Conservation (phyloP, 345 rosid genomes). For the Adansonia digitata region DNA sequence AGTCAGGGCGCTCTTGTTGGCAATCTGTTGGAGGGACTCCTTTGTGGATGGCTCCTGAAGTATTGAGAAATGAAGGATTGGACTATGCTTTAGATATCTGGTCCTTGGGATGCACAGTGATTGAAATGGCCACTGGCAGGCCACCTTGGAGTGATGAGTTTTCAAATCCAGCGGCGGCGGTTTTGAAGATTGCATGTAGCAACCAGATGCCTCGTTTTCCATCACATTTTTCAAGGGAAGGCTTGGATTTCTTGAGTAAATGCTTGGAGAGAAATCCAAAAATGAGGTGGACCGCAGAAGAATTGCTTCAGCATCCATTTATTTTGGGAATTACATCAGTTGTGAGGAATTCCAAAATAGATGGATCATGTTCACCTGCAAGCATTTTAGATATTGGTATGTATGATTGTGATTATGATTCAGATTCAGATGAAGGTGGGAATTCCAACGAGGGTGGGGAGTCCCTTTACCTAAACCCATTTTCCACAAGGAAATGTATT, state of each 20-base stretch:
- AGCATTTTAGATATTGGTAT: neutral
- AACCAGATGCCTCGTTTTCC: conserved; percentile 27
- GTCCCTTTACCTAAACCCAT: neutral
- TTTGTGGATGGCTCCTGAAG: conserved; percentile 44
- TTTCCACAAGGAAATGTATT: no score
- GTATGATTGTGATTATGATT: neutral
- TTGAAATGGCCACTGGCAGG: conserved; percentile 43
- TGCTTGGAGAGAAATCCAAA: conserved; percentile 32
- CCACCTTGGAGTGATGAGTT: conserved; percentile 26
- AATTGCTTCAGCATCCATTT: conserved; percentile 34
- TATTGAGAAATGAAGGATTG: conserved; percentile 25
- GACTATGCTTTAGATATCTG: conserved; percentile 34
- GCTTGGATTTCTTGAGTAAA: conserved; percentile 27
- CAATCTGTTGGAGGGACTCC: conserved; percentile 30
- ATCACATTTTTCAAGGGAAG: conserved; percentile 17
- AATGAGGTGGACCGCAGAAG: conserved; percentile 26
- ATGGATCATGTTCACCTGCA: neutral
- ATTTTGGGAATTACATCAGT: neutral
- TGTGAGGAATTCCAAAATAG: neutral
- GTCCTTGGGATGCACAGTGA: conserved; percentile 36
- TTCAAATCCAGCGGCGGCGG: conserved; percentile 21
- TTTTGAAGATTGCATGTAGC: conserved; percentile 31
- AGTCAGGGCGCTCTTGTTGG: neutral
- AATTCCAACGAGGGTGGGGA: neutral
- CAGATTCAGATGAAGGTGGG: neutral